phyloP scores from a whole-genome alignment of 2,329 filamentous ascomycete species.

The Diaporthe longicolla region DNA sequence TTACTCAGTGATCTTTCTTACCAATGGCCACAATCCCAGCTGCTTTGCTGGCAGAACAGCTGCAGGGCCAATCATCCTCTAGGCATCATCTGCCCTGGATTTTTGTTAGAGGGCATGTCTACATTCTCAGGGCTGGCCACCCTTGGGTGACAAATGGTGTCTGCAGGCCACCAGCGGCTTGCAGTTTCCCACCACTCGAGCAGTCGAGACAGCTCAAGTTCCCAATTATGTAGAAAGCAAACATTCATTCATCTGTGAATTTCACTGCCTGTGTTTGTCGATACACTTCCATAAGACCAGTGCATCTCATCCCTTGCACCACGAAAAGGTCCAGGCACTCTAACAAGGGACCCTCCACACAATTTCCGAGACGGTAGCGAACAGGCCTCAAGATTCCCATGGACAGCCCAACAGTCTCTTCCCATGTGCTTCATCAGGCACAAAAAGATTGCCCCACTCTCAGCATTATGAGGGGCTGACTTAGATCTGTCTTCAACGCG shows the following conservation, averaged over 20 bases:
- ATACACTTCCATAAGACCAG: neutral
- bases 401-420: neutral
- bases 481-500: conserved; percentile 36
- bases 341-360: conserved; percentile 25
- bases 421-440: conserved; percentile 29
- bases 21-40: no score
- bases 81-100: neutral
- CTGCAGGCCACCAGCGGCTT: neutral
- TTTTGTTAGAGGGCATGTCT: neutral
- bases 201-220: neutral
- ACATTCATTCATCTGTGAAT: neutral
- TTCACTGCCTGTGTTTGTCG: conserved; percentile 10
- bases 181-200: neutral
- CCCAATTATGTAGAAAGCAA: neutral
- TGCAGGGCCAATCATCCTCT: no score
- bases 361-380: neutral
- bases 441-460: conserved; percentile 37
- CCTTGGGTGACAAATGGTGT: neutral
- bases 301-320: conserved; percentile 29
- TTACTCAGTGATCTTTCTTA: neutral
- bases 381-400: neutral
- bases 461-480: conserved; percentile 41
- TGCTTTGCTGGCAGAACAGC: neutral
- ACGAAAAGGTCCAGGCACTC: conserved; percentile 31
- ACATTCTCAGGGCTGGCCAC: neutral